A percentile compares a stretch with the other conserved stretches of the same genome.
Conservation (phyloP, 2,329 filamentous ascomycete genomes). For the Alternaria angustiovoidea region DNA sequence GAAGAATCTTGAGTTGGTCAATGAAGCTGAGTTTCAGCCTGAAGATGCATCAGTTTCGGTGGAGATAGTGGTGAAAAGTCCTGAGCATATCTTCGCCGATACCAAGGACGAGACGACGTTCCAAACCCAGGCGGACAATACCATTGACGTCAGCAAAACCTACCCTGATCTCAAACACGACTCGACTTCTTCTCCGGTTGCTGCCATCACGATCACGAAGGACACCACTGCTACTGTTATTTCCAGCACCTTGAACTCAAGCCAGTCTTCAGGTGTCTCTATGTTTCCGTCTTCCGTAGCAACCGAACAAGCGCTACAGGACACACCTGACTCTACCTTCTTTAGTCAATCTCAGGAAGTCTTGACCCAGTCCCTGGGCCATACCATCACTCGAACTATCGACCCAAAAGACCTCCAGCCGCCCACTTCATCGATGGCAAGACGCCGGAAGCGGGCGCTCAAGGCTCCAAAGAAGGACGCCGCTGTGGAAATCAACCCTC, state of each 20-base stretch:
- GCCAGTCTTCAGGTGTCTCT: rapidly evolving
- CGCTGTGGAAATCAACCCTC: not conserved
- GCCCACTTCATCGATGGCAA: not conserved
- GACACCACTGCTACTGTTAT: not conserved
- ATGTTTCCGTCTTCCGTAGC: not conserved
- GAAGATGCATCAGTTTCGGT: not conserved
- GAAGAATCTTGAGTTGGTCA: rapidly evolving
- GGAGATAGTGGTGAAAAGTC: not conserved
- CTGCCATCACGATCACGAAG: not conserved
- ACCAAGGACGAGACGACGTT: not conserved
- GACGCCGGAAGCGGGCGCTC: not conserved
- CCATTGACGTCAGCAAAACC: too few relatives aligned
- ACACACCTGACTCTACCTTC: not conserved
- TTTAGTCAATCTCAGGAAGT: not conserved
- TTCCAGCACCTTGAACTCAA: not conserved
- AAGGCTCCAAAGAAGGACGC: not conserved
- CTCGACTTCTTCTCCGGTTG: not conserved
- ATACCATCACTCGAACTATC: not conserved
- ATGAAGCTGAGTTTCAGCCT: not conserved
- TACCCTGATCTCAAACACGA: rapidly evolving
- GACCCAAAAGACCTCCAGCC: not conserved
- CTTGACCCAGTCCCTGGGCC: not conserved
- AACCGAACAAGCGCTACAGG: not conserved
- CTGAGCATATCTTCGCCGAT: not conserved
- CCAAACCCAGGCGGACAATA: not conserved